Evolutionary conservation across 2,329 filamentous ascomycete species (phyloP).

Genomic region (Botrytis fabae): DNA sequence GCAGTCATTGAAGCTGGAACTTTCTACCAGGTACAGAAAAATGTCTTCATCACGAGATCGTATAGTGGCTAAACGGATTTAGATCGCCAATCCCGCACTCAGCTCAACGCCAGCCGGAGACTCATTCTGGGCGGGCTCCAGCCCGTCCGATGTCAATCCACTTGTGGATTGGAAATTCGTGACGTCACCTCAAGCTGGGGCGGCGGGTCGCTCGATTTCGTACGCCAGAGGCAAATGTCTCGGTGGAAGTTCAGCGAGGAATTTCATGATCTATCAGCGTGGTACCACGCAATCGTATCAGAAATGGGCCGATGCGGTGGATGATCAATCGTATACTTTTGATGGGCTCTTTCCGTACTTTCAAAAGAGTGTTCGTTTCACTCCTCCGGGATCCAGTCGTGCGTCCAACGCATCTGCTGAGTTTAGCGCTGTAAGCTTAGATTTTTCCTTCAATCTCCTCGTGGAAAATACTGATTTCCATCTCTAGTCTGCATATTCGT

Average conservation of each 20-base stretch:
- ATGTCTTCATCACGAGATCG: not conserved
- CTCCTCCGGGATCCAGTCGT: constrained; percentile 25
- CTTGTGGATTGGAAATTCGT: constrained; percentile 8
- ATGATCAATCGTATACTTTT: constrained; percentile 48
- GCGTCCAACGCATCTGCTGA: not conserved
- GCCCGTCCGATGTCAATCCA: not conserved
- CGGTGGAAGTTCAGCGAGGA: constrained; percentile 43
- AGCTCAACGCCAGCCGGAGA: constrained; percentile 13
- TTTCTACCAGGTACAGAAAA: constrained; percentile 11
- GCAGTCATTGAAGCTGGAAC: constrained; percentile 29
- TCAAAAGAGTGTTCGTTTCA: constrained; percentile 36
- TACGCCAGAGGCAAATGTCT: constrained; percentile 41
- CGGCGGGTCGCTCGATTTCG: constrained; percentile 18
- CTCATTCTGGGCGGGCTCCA: constrained; percentile 13
- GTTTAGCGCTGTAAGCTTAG: not conserved
- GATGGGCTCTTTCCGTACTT: constrained; percentile 49
- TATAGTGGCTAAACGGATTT: not conserved
- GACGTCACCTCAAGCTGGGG: constrained; percentile 5
- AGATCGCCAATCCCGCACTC: not conserved
- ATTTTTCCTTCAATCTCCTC: not conserved
- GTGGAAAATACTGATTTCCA: not conserved
- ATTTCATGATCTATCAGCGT: constrained; percentile 38
- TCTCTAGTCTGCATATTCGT: constrained; percentile 12
- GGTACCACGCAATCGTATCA: constrained; percentile 36
- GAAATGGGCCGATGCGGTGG: constrained; percentile 45